Percentiles rank a stretch among this genome's conserved stretches.
These are phyloP conservation scores for Phytophthora megakarya DNA, from an alignment of 352 stramenopile species.

Conservation along the genomic window DNA sequence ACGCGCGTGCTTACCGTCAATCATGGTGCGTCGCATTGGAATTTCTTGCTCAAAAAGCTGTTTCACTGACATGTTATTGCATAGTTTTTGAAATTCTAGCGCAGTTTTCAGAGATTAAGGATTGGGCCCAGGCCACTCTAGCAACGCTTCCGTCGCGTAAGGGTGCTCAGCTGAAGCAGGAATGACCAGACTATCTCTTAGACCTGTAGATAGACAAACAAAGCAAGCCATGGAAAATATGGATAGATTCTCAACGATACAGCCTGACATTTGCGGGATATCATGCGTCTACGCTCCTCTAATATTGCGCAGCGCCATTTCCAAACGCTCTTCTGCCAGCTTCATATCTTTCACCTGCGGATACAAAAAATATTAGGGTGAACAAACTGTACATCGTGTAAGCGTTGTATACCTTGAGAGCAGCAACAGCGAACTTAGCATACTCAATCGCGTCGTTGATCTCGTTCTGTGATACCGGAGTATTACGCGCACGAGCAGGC, in stretches of 20 bases:
- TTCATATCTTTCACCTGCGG: conserved; percentile 80
- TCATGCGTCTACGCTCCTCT: conserved; percentile 42
- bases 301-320: conserved; percentile 76
- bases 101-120: conserved; percentile 64
- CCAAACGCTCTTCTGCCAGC: conserved; percentile 75
- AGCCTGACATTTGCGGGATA: conserved; percentile 8
- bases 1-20: conserved; percentile 90
- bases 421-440: conserved; percentile 81
- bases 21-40: conserved; percentile 57
- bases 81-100: conserved; percentile 85
- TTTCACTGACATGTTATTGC: conserved; percentile 1
- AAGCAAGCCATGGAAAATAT: conserved; percentile 13
- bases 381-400: not conserved
- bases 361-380: not conserved
- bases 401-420: conserved; percentile 61
- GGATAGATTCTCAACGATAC: not conserved
- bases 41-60: not conserved
- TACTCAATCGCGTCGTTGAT: conserved; percentile 87
- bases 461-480: conserved; percentile 64
- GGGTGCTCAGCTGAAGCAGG: conserved; percentile 58
- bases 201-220: conserved; percentile 20
- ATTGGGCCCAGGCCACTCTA: conserved; percentile 80
- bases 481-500: conserved; percentile 36
- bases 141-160: conserved; percentile 74
- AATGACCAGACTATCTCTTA: conserved; percentile 15